A percentile compares a stretch with the other conserved stretches of the same genome.
These are phyloP conservation scores for Solanum neorickii DNA, from an alignment of 257 asterid genomes.

Conservation along the genomic window DNA sequence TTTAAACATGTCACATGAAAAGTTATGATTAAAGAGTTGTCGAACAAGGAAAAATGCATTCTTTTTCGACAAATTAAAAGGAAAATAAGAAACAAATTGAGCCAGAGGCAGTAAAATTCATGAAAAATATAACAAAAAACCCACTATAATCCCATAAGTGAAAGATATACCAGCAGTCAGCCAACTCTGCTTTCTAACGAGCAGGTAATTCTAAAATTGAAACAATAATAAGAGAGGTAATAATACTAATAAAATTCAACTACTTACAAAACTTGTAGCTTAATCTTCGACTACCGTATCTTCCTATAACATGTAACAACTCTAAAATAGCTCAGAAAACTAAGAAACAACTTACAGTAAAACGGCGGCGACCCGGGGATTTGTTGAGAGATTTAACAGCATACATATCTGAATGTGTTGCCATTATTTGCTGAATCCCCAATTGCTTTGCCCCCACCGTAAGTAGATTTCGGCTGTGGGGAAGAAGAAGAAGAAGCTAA, in stretches of 20 bases:
- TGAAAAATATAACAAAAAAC: background rate
- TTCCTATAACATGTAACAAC: background rate
- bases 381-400: slow-evolving; percentile 73
- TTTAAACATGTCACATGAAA: background rate
- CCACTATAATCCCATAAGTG: background rate
- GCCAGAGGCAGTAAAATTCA: background rate
- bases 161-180: background rate
- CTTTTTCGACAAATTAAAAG: background rate
- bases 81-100: background rate
- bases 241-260: background rate
- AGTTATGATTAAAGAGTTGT: background rate
- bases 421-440: slow-evolving; percentile 27
- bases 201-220: background rate
- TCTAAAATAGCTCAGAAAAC: background rate
- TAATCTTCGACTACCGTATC: background rate
- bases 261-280: background rate
- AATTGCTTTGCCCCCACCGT: background rate
- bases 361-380: slow-evolving; percentile 55
- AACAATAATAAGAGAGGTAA: background rate
- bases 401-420: slow-evolving; percentile 48
- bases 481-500: background rate
- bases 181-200: background rate
- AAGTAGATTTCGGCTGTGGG: background rate
- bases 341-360: slow-evolving; percentile 37
- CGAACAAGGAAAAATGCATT: background rate